These are phyloP conservation scores for Pythium aquatile DNA, from an alignment of 352 stramenopile species.

Conservation along the genomic window DNA sequence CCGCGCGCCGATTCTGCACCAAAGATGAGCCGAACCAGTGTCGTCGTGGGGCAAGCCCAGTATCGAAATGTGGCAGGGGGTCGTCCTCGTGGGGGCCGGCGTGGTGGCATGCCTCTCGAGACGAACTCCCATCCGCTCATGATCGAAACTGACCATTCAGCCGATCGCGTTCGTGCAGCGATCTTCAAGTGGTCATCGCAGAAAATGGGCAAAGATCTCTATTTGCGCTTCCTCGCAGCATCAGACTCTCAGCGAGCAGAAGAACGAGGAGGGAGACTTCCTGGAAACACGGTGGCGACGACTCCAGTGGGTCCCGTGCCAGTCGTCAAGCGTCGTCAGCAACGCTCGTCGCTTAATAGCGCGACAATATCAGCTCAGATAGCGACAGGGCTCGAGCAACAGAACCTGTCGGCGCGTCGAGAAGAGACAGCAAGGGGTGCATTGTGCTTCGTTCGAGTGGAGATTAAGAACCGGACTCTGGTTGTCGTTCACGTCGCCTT, in stretches of 20 bases:
- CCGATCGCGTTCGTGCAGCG: constrained; percentile 51
- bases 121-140: constrained; percentile 15
- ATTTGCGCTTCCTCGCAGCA: constrained; percentile 64
- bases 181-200: constrained; percentile 81
- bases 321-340: constrained; percentile 24
- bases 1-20: constrained; percentile 12
- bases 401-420: constrained; percentile 19
- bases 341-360: constrained; percentile 31
- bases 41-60: constrained; percentile 5
- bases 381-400: constrained; percentile 25
- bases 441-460: constrained; percentile 81
- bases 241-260: constrained; percentile 4
- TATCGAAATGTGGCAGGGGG: not conserved
- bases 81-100: constrained; percentile 11
- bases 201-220: constrained; percentile 73
- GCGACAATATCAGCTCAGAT: constrained; percentile 42
- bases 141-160: constrained; percentile 56
- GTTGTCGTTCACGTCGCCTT: constrained; percentile 84
- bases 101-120: constrained; percentile 21
- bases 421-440: constrained; percentile 30
- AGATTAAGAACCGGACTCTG: constrained; percentile 79
- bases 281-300: constrained; percentile 23
- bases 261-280: constrained; percentile 1
- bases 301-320: not conserved
- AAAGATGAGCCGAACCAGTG: constrained; percentile 12